phyloP scores from a whole-genome alignment of 148 eudicot genomes.

The Rhododendron ovatum region DNA sequence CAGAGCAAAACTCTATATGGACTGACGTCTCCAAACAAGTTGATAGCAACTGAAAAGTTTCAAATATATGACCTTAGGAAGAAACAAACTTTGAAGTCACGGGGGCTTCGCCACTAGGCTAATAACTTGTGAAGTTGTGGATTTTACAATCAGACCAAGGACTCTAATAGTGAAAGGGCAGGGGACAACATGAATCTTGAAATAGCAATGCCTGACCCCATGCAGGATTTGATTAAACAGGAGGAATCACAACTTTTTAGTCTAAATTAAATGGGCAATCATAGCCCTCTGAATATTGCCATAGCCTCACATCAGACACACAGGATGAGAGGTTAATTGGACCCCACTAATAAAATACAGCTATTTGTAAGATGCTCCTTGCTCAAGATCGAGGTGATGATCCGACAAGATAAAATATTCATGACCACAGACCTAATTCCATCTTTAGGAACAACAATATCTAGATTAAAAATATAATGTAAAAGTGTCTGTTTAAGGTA shows the following conservation, averaged over 20 bases:
- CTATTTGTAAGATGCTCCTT: not conserved
- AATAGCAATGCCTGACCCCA: constrained; percentile 21
- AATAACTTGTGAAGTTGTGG: not conserved
- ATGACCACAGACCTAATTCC: not conserved
- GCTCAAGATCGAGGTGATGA: constrained; percentile 6
- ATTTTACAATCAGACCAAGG: constrained; percentile 10
- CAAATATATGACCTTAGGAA: too few species aligned
- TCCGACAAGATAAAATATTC: not conserved
- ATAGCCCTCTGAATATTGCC: constrained; percentile 6
- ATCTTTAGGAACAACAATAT: not conserved
- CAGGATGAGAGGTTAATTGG: not conserved
- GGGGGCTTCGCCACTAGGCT: not conserved
- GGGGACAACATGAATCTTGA: constrained; percentile 24
- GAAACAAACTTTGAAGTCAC: too few species aligned
- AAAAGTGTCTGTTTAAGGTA: not conserved
- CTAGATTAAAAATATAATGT: not conserved
- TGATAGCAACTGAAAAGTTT: too few species aligned
- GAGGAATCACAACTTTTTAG: constrained; percentile 9
- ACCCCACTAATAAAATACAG: not conserved
- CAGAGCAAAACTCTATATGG: too few species aligned
- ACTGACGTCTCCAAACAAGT: too few species aligned
- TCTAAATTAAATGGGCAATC: constrained; percentile 10
- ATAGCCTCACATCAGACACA: constrained; percentile 10
- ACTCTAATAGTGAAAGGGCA: not conserved
- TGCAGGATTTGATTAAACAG: constrained; percentile 14